phyloP scores from a whole-genome alignment of 2,329 filamentous ascomycete species.

The Rutstroemia sydowiana region DNA sequence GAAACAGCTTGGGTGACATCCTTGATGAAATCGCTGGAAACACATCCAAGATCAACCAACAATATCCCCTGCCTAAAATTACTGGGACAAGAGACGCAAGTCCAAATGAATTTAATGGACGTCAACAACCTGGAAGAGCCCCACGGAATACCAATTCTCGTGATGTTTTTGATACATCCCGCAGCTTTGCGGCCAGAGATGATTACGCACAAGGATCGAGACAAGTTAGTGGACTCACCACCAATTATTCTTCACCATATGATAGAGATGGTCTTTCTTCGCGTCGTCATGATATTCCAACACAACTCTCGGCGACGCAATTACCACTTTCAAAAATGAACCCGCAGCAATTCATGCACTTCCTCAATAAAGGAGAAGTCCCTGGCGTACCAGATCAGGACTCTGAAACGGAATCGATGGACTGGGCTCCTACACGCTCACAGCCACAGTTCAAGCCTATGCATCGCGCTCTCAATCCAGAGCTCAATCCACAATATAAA shows the following conservation, averaged over 20 bases:
- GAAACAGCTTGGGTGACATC: constrained; percentile 38
- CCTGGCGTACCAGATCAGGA: not conserved
- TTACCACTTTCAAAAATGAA: constrained; percentile 19
- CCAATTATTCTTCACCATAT: not conserved
- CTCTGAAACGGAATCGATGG: constrained; percentile 47
- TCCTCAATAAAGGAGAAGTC: constrained; percentile 9
- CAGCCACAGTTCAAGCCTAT: constrained; percentile 33
- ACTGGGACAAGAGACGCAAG: too few species aligned
- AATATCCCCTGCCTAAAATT: constrained; percentile 1
- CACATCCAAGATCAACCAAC: not conserved
- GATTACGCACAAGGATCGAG: not conserved
- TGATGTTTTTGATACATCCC: not conserved
- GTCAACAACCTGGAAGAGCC: not conserved
- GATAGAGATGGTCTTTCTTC: not conserved
- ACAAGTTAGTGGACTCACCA: not conserved
- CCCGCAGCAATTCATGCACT: constrained; percentile 8
- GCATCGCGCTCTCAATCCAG: constrained; percentile 47
- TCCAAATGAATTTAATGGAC: not conserved
- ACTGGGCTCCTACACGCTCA: constrained; percentile 46
- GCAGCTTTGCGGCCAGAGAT: not conserved
- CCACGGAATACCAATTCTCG: not conserved
- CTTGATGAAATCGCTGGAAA: constrained; percentile 11
- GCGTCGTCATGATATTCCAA: not conserved
- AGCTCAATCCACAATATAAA: constrained; percentile 32
- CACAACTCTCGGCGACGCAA: not conserved